Evolutionary conservation across 345 rosid species (phyloP), one percentile per base, ranked within the genome.

Genomic region (Populus euphratica): DNA sequence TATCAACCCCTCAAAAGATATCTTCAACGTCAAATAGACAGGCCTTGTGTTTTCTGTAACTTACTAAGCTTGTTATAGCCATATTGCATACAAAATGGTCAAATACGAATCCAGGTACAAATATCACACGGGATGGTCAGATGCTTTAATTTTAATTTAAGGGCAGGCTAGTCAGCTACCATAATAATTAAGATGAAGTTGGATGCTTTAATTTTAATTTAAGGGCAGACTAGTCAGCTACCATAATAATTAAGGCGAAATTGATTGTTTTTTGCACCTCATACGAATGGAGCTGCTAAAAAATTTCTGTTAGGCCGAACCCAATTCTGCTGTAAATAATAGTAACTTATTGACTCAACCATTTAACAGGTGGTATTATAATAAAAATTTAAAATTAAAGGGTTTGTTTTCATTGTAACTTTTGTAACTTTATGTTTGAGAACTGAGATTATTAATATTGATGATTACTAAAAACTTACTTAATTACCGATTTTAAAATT

Each of bases 401-500:
- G 29, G 29, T 27, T 27, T 27, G 29, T 27, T 27, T 27, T 27
- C 29, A 1, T 27, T 27, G 1, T 27, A 27, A 27, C 29, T 27
- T 27, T 27, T 27, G 1, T 27, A 27, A 27, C 29, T 27, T 27
- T 27, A 27, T 27, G 29, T 27, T 27, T 27, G 29, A 27, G 29
- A 1, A 27, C 29, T 27, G 29, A 27, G 29, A 27, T 27, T 27
- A 27, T 27, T 27, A 27, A 27, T 27, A 0, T 27, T 27, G 29
- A 27, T 1, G 1, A 27, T 27, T 27, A 27, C 29, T 27, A 27
- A 27, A 27, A 27, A 27, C 29, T 27, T 27, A 27, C 29, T 27
- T 27, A 0, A 27, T 27, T 0, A 1, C 1, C 1, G 1, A 27
- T 27, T 27, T 27, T 1, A 27, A 27, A 0, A 27, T 27, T 27